phyloP scores from a whole-genome alignment of 2,329 filamentous ascomycete genomes.

The Fusarium paranaense region DNA sequence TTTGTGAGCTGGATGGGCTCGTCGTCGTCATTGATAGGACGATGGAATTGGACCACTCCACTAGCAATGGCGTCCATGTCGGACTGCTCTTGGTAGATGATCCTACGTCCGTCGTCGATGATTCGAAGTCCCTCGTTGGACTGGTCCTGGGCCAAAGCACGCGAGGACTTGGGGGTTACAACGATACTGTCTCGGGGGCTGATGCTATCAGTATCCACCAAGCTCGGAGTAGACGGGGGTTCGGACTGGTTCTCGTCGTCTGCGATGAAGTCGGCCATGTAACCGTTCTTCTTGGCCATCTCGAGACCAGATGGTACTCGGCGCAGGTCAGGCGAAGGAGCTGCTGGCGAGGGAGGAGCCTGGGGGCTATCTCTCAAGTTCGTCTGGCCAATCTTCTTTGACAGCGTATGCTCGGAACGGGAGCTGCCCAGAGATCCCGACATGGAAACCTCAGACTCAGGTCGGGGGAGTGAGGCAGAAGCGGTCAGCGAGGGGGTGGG shows the following conservation, averaged over 20 bases:
- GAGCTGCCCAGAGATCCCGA: constrained; percentile 36
- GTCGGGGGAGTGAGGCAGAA: constrained; percentile 24
- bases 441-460: constrained; percentile 34
- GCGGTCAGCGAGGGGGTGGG: constrained; percentile 26
- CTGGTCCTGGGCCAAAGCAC: constrained; percentile 36
- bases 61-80: constrained; percentile 40
- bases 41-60: constrained; percentile 40
- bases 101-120: constrained; percentile 43
- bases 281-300: constrained; percentile 44
- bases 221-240: constrained; percentile 45
- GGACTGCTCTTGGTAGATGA: constrained; percentile 43
- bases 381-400: constrained; percentile 37
- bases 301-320: constrained; percentile 44
- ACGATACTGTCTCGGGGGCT: constrained; percentile 44
- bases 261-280: constrained; percentile 44
- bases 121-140: constrained; percentile 45
- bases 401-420: constrained; percentile 39
- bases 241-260: constrained; percentile 47
- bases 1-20: constrained; percentile 39
- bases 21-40: constrained; percentile 35
- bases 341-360: constrained; percentile 28
- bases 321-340: constrained; percentile 28
- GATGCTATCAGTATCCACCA: constrained; percentile 48
- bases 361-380: constrained; percentile 37
- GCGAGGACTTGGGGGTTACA: constrained; percentile 40